A percentile compares a stretch with the other conserved stretches of the same genome.
These are phyloP conservation scores for Panicum miliaceum DNA, from an alignment of 176 grass and related monocot genomes.

Conservation along the genomic window DNA sequence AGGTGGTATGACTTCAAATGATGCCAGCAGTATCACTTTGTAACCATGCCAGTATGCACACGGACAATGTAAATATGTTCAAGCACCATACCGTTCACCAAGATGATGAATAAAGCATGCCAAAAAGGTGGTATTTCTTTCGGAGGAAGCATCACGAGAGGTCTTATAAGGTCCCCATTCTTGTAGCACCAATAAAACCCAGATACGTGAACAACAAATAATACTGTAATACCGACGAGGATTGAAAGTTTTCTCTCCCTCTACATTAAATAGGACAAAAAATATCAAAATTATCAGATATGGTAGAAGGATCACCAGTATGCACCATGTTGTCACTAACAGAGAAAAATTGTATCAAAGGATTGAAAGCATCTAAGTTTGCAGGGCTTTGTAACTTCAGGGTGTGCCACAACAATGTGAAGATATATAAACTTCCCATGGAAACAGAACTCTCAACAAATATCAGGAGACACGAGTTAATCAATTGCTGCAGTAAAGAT, in stretches of 20 bases:
- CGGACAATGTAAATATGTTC: slow-evolving; percentile 1
- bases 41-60: neutral
- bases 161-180: slow-evolving; percentile 83
- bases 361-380: neutral
- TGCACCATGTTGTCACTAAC: slow-evolving; percentile 9
- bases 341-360: neutral
- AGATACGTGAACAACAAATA: slow-evolving; percentile 83
- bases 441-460: neutral
- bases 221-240: slow-evolving; percentile 86
- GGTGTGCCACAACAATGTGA: neutral
- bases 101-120: slow-evolving; percentile 93
- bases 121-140: slow-evolving; percentile 99
- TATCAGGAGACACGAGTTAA: neutral
- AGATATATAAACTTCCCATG: neutral
- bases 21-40: neutral
- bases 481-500: neutral
- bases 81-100: slow-evolving; percentile 80
- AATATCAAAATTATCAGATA: slow-evolving; percentile 13
- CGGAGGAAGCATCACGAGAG: slow-evolving; percentile 84
- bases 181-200: slow-evolving; percentile 98
- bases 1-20: slow-evolving; percentile 2
- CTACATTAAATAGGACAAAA: slow-evolving; percentile 49
- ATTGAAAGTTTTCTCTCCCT: slow-evolving; percentile 86
- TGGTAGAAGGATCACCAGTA: neutral
- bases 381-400: neutral